Base-by-base conservation (phyloP, 352 stramenopile species). In the Nothophytophthora sp. region DNA sequence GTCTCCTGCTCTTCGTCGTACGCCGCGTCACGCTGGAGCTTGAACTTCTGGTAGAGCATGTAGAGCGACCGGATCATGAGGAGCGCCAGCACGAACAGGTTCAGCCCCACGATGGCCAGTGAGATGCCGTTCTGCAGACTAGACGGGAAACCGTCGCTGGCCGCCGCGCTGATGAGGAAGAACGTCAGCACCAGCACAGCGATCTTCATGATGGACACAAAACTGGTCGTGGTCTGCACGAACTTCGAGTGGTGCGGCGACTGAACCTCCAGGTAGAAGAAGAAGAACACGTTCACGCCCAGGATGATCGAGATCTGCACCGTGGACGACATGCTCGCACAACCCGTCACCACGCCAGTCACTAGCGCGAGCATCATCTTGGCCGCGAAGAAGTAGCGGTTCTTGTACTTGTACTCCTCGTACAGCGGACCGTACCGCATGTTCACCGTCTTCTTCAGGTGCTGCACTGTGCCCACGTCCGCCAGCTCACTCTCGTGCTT, bases 371-470 rank as follows among this genome's bases (percentile, higher is more conserved):
- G 41, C 63, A 86, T 75, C 76, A 90, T 84, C 62, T 91, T 92
- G 38, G 76, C 63, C 15, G 77, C 73, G 34, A 95, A 95, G 65
- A 92, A 95, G 68, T 77, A 92, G 28, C 81, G 84, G 61, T 88
- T 86, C 63, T 90, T 85, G 68, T 76, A 95, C 67, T 88, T 92
- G 74, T 92, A 92, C 67, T 95, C 81, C 46, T 95, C 84, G 58
- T 95, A 95, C 41, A 95, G 64, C 39, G 81, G 72, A 3, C 81
- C 84, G 50, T 91, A 92, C 11, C 84, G 81, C 62, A 81, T 79
- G 69, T 86, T 88, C 2, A 92, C 78, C 15, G 74, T 66, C 61
- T 95, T 95, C 60, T 95, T 88, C 48, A 90, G 50, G 55, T 95
- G 84, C 45, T 81, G 62, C 18, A 78, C 60, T 0, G 77, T 91